Evolutionary conservation across 768 basidiomycete genomes (phyloP), one percentile per base, ranked within the genome.

Genomic region (Leccinum subtestaceum): DNA sequence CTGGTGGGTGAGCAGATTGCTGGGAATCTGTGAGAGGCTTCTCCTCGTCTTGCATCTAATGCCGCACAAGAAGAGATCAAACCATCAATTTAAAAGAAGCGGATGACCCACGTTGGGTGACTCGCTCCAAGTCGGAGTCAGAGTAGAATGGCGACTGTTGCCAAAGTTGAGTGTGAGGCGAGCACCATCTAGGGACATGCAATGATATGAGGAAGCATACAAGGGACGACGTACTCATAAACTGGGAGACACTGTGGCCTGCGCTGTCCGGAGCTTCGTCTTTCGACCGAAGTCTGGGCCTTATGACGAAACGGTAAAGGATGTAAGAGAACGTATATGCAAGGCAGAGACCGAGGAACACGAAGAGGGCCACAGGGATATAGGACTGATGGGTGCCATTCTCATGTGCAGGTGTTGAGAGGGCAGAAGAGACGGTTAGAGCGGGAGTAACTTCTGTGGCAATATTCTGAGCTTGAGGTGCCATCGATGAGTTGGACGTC

Each of bases 301-400:
- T 34, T 61, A 63, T 65, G 55, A 68, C 10, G 43, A 67, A 34
- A 2, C 72, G 68, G 53, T 72, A 74, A 46, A 74, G 53, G 29
- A 70, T 13, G 40, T 72, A 72, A 32, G 69, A 64, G 2, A 67
- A 25, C 12, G 66, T 63, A 10, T 72, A 72, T 13, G 55, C 60
- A 29, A 74, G 53, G 31, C 68, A 74, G 36, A 72, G 11, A 27
- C 63, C 68, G 7, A 72, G 60, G 43, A 72, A 63, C 45, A 68
- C 61, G 19, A 60, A 47, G 51, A 73, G 58, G 5, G 52, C 32
- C 31, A 60, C 55, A 3, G 70, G 70, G 45, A 65, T 61, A 58
- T 56, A 63, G 12, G 53, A 58, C 34, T 60, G 57, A 49, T 38
- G 54, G 6, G 7, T 15, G 19, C 52, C 13, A 6, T 47, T 29